Base-by-base conservation (phyloP, 2,329 filamentous ascomycete genomes). In the Ramularia collo-cygni region DNA sequence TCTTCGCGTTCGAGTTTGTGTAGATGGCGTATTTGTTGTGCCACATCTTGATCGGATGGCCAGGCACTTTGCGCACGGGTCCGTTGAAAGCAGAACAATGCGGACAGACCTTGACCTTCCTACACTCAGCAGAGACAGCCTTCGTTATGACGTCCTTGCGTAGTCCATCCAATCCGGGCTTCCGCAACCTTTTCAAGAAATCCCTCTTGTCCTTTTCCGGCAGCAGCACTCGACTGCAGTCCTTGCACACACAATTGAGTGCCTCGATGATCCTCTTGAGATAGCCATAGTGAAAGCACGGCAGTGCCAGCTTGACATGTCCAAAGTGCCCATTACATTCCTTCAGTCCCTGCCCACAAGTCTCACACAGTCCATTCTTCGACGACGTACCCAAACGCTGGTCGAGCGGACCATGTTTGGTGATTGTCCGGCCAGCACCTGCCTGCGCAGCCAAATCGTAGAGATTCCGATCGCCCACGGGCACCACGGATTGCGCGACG, bases 271-370 rank as follows among this genome's bases (percentile, higher is more conserved):
- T 87, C 61, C 93, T 88, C 61, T 88, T 92, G 55, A 98, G 77
- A 61, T 95, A 98, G 27, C 92, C 92, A 50, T 96, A 88, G 60
- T 98, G 92, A 59, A 96, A 96, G 30, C 84, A 87, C 3, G 92
- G 92, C 37, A 98, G 71, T 1, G 90, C 86, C 10, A 98, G 76
- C 56, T 85, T 81, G 55, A 98, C 84, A 64, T 95, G 83, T 33
- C 92, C 92, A 58, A 96, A 98, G 64, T 98, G 92, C 9, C 92
- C 92, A 53, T 87, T 92, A 64, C 92, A 98, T 50, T 83, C 79
- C 55, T 87, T 77, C 19, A 96, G 71, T 12, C 79, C 75, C 58
- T 89, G 79, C 34, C 85, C 79, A 61, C 92, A 98, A 10, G 92
- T 96, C 30, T 77, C 70, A 62, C 92, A 98, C 43, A 70, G 74